Evolutionary conservation across 148 eudicot species (phyloP), one percentile per base, ranked within the genome.

Genomic region (Rhododendron molle): DNA sequence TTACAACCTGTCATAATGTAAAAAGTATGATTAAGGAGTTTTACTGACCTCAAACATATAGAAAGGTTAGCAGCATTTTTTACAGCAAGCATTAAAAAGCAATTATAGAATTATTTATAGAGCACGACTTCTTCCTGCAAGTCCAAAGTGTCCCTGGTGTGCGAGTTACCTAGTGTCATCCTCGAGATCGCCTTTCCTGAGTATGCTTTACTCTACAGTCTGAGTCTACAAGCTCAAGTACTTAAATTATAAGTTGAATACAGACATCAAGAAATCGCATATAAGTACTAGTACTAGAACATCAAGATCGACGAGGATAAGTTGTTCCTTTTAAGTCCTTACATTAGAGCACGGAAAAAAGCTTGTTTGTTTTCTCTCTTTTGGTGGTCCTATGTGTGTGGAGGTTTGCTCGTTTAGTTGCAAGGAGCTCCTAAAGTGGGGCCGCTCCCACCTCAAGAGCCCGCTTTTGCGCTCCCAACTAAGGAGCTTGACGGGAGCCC

Each of bases 1-100:
- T 94, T 77, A 95, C 89, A 88, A 96, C 99, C 99, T 96, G 89
- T 5, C 47, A 83, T 16, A 3, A 87, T 13, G 38, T 12, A 21
- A 54, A n/a, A 5, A 52, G 23, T 14, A 12, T 54, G 3, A 72
- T 60, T 18, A 3, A 47, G 83, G 78, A 86, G 50, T 47, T 60
- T 62, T 62, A 65, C 79, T 13, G 38, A 67, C 36, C 43, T 67
- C 18, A 20, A 62, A 43, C 6, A 46, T 26, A 3, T 21, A 69
- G 73, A 82, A 1, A 52, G 74, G 74, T 30, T 12, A 16, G 15
- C 52, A 52, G 20, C 1, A 76, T 52, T 38, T 50, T 12, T 50
- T 46, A 40, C 21, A 18, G 4, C 65, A 72, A 36, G 67, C 58
- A 81, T 65, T 47, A 80, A 71, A 20, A 54, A 79, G 5, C 49